Evolutionary conservation across 768 basidiomycete genomes (phyloP).

Genomic region (Auricularia cornea): DNA sequence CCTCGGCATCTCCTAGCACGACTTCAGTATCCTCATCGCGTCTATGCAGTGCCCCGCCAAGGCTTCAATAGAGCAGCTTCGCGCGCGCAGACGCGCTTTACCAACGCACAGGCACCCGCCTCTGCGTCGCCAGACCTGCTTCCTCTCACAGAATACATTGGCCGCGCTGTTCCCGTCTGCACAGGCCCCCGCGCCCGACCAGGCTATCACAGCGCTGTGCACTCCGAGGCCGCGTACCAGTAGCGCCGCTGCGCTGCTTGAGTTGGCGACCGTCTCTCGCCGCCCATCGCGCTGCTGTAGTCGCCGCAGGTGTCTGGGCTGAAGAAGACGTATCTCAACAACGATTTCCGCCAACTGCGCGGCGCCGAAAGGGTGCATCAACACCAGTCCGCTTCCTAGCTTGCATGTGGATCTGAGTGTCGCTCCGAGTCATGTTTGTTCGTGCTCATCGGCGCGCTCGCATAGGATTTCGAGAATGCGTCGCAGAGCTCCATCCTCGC

Average conservation of each 20-base stretch:
- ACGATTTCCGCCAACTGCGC: slow-evolving; percentile 77
- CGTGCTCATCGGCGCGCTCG: too few relatives aligned
- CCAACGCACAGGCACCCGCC: slow-evolving; percentile 5
- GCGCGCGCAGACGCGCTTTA: slow-evolving; percentile 10
- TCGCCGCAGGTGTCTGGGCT: slow-evolving; percentile 68
- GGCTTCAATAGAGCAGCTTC: not conserved
- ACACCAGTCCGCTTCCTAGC: slow-evolving; percentile 80
- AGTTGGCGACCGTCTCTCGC: slow-evolving; percentile 58
- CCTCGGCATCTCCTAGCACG: not conserved
- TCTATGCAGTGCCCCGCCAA: not conserved
- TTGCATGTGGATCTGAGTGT: slow-evolving; percentile 81
- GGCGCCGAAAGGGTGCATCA: slow-evolving; percentile 59
- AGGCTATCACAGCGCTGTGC: slow-evolving; percentile 32
- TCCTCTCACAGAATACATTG: slow-evolving; percentile 11
- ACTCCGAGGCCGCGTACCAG: slow-evolving; percentile 46
- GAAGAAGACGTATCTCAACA: slow-evolving; percentile 72
- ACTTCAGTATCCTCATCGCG: not conserved
- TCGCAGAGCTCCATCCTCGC: too few relatives aligned
- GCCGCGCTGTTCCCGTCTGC: not conserved
- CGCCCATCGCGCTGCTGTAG: slow-evolving; percentile 58
- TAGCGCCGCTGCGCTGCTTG: slow-evolving; percentile 47
- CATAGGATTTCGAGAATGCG: too few relatives aligned
- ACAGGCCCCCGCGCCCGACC: slow-evolving; percentile 26
- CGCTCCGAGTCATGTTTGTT: too few relatives aligned
- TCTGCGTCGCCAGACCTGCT: not conserved